Base-by-base conservation (phyloP, 1,139 yeast genomes). In the Blastobotrys proliferans region DNA sequence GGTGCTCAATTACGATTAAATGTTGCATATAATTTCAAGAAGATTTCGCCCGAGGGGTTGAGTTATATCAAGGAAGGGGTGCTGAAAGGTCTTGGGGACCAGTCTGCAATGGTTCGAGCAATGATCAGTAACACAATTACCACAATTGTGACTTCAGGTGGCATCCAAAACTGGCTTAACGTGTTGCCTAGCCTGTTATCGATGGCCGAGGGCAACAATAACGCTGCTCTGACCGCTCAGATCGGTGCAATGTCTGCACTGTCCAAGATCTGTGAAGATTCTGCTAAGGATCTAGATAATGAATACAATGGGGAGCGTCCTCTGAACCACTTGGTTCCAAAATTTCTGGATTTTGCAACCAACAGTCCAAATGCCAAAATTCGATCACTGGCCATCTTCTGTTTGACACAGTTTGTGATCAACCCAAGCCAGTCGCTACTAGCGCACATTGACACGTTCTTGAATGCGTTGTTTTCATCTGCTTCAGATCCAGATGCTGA, bases 91-190 rank as follows among this genome's bases (percentile, higher is more conserved):
- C 70, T 92, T 41, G 62, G 76, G 39, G 84, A 78, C 45, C 56
- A 67, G 1, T 79, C 78, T 49, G 62, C 69, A 16, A 67, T 85
- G 56, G 85, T 90, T 20, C 74, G 95, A 50, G 87, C 85, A 58
- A 86, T 90, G 49, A 81, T 96, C 11, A 96, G 97, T 35, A 90
- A 82, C 58, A 95, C 88, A 42, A 81, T 92, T 41, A 85, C 97
- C 1, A 75, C 95, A 0, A 66, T 92, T 32, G 83, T 90, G 54
- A 72, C 83, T 6, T 70, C 77, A n/a, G 76, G 79, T 38, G 94
- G 95, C 1, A 70, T 85, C 34, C 64, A 68, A 25, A 71, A 73
- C 24, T 87, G 95, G 95, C 88, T 94, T 2, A 77, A 76, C 35
- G 73, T 83, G 19, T 67, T 92, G 25, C 81, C 84, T 1, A 80